phyloP scores from a whole-genome alignment of 2,329 filamentous ascomycete genomes.

The Sclerotinia subarctica region DNA sequence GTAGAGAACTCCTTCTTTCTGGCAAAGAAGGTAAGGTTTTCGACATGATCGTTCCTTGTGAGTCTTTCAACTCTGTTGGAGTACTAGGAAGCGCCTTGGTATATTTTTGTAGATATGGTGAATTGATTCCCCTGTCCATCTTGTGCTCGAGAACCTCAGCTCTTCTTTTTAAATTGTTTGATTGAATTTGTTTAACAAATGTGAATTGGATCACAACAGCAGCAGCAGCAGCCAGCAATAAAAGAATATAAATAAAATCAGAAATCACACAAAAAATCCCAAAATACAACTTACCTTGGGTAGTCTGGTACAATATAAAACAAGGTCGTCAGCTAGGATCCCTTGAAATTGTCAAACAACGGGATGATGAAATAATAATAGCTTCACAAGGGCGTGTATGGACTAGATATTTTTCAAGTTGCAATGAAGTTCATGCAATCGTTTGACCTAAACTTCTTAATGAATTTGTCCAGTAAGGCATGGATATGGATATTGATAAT shows the following conservation, averaged over 20 bases:
- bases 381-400: conserved; percentile 6
- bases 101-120: conserved; percentile 27
- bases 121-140: conserved; percentile 10
- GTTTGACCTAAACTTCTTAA: conserved; percentile 10
- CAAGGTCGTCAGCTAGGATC: conserved; percentile 15
- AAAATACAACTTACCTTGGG: neutral
- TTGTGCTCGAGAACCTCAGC: neutral
- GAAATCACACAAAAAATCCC: neutral
- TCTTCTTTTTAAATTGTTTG: neutral
- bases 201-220: neutral
- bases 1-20: conserved; percentile 13
- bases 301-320: conserved; percentile 15
- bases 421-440: conserved; percentile 8
- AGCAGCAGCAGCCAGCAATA: too few species aligned
- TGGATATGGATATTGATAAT: conserved; percentile 12
- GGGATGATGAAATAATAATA: conserved; percentile 5
- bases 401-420: conserved; percentile 7
- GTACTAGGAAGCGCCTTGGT: conserved; percentile 34
- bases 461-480: neutral
- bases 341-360: conserved; percentile 21
- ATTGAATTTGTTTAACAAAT: neutral
- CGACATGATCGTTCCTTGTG: conserved; percentile 19
- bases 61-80: conserved; percentile 12
- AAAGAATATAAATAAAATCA: neutral
- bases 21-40: conserved; percentile 25